Evolutionary conservation across 2,329 filamentous ascomycete species (phyloP).

Genomic region (Alternaria gaisen): DNA sequence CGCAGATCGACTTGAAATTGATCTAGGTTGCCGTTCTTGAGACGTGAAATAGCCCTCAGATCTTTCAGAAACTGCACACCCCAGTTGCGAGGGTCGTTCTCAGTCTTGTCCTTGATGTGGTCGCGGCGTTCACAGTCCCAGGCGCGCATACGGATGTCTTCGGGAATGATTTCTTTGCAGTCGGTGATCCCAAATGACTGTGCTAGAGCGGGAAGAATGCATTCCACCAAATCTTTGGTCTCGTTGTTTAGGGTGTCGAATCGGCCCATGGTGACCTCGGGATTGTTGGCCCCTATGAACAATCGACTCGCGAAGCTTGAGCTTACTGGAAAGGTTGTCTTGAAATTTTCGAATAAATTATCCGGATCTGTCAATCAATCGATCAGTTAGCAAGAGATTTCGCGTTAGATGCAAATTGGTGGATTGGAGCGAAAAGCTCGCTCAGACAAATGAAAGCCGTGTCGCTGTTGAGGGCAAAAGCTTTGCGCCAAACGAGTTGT

Average conservation of each 20-base stretch:
- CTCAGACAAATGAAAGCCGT: background rate
- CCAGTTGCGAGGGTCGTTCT: constrained; percentile 49
- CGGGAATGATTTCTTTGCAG: constrained; percentile 40
- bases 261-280: constrained; percentile 44
- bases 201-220: constrained; percentile 43
- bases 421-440: background rate
- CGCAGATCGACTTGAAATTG: constrained; percentile 39
- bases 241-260: constrained; percentile 45
- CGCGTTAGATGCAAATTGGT: background rate
- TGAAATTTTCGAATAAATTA: background rate
- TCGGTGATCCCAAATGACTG: constrained; percentile 33
- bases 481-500: background rate
- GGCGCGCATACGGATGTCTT: constrained; percentile 49
- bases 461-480: background rate
- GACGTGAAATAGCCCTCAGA: constrained; percentile 41
- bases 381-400: background rate
- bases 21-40: constrained; percentile 36
- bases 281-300: background rate
- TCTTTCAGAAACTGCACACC: constrained; percentile 50
- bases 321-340: background rate
- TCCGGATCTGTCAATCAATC: background rate
- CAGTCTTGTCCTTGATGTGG: constrained; percentile 44
- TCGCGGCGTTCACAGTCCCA: constrained; percentile 49
- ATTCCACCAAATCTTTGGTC: constrained; percentile 44
- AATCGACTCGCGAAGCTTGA: background rate